These are phyloP conservation scores for Protomyces pachydermus DNA, from an alignment of 1,139 yeast species.

Conservation along the genomic window DNA sequence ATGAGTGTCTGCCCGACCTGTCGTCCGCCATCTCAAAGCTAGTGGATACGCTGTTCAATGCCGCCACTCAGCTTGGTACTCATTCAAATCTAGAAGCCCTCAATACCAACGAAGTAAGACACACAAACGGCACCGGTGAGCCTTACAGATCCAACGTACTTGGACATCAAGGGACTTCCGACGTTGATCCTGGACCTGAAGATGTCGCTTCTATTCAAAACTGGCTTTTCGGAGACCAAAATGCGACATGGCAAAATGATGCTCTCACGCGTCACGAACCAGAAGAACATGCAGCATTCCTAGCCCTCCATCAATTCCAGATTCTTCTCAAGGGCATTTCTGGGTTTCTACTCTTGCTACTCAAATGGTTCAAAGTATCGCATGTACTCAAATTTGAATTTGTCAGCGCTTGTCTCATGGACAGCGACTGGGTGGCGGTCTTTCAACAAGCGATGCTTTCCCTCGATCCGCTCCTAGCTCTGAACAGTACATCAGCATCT, in stretches of 20 bases:
- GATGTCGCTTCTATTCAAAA: background rate
- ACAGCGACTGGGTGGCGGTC: slow-evolving; percentile 48
- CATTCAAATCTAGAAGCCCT: no score
- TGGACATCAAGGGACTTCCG: background rate
- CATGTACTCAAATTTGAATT: slow-evolving; percentile 78
- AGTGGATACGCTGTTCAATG: slow-evolving; percentile 1
- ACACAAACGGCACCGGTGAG: background rate
- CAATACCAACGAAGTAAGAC: background rate
- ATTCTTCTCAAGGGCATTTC: slow-evolving; percentile 59
- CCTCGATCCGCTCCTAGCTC: slow-evolving; percentile 4
- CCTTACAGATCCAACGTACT: background rate
- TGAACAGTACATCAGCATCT: background rate
- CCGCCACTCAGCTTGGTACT: background rate
- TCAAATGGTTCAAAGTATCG: slow-evolving; percentile 72
- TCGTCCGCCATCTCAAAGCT: background rate
- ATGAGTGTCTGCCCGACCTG: background rate
- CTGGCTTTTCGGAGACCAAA: background rate
- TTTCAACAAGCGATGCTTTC: slow-evolving; percentile 21
- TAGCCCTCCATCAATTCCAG: slow-evolving; percentile 35
- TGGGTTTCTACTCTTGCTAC: slow-evolving; percentile 50
- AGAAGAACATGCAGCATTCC: background rate
- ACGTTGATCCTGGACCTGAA: background rate
- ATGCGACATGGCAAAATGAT: background rate
- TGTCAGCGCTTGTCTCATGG: slow-evolving; percentile 66
- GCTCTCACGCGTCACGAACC: background rate